These are phyloP conservation scores for Skeletonema tropicum DNA, from an alignment of 108 stramenopile genomes.

Conservation along the genomic window DNA sequence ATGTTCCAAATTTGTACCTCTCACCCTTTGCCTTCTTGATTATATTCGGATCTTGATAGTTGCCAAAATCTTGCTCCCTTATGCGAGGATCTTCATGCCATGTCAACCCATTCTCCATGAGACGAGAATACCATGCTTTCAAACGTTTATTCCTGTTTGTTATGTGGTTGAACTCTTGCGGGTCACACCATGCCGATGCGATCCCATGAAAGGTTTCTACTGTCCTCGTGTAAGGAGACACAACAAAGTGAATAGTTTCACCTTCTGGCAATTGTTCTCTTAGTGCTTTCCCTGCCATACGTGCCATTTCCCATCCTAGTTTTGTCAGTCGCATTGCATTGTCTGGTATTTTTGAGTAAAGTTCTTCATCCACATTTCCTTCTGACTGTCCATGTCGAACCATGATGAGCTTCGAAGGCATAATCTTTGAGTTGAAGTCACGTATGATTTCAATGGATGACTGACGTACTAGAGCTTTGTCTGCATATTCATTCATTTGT, in stretches of 20 bases:
- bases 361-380: conserved; percentile 80
- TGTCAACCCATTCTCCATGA: conserved; percentile 76
- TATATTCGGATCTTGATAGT: conserved; percentile 67
- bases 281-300: conserved; percentile 66
- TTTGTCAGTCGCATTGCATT: conserved; percentile 82
- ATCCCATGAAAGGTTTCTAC: conserved; percentile 92
- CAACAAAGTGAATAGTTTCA: conserved; percentile 82
- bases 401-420: conserved; percentile 83
- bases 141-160: conserved; percentile 57
- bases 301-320: conserved; percentile 85
- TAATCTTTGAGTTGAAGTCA: conserved; percentile 72
- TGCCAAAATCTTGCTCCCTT: conserved; percentile 86
- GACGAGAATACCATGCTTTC: conserved; percentile 76
- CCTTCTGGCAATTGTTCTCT: conserved; percentile 55
- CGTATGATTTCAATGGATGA: conserved; percentile 29
- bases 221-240: conserved; percentile 85
- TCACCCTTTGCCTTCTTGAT: conserved; percentile 75
- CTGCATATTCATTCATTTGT: conserved; percentile 3
- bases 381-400: conserved; percentile 85
- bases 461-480: neutral
- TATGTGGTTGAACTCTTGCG: conserved; percentile 65
- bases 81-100: conserved; percentile 90
- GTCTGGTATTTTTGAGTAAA: conserved; percentile 76
- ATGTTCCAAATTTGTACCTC: conserved; percentile 80
- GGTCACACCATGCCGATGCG: conserved; percentile 83